phyloP scores from a whole-genome alignment of 2,329 filamentous ascomycete genomes.

The Claviceps paspali region DNA sequence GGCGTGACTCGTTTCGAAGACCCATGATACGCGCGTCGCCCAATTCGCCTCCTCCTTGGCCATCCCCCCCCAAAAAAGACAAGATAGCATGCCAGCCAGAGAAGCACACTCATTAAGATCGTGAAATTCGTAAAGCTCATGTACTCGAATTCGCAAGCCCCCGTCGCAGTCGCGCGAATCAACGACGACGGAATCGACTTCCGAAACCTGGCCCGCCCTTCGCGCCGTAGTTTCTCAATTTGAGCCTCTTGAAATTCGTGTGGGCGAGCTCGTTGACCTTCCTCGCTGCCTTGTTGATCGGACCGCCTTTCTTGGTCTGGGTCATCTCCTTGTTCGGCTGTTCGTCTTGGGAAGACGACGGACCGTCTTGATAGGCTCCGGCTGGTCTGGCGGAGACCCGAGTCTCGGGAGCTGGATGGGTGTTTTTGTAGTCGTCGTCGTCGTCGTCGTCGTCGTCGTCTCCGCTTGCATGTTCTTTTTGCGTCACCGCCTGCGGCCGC shows the following conservation, averaged over 20 bases:
- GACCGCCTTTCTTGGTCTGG: constrained; percentile 25
- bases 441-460: constrained; percentile 14
- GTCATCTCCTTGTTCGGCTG: constrained; percentile 14
- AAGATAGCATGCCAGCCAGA: no score
- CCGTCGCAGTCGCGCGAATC: no score
- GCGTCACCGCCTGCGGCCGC: constrained; percentile 24
- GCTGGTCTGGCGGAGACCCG: constrained; percentile 9
- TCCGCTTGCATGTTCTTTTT: constrained; percentile 13
- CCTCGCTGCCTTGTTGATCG: constrained; percentile 34
- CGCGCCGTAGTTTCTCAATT: constrained; percentile 45
- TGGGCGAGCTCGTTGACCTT: constrained; percentile 51
- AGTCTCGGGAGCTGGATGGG: constrained; percentile 15
- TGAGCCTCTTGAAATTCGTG: constrained; percentile 51
- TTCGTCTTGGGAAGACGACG: constrained; percentile 10
- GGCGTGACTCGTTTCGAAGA: no score
- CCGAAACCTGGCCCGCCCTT: constrained; percentile 44
- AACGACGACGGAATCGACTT: constrained; percentile 41
- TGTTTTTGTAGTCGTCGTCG: no score
- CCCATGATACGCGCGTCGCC: no score
- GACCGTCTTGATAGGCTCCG: constrained; percentile 9
- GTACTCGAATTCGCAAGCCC: no score
- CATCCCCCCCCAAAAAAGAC: no score
- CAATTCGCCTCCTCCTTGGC: no score
- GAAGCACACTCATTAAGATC: no score
- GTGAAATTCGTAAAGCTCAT: no score